Evolutionary conservation across 257 asterid species (phyloP).

Genomic region (Penstemon eatonii): DNA sequence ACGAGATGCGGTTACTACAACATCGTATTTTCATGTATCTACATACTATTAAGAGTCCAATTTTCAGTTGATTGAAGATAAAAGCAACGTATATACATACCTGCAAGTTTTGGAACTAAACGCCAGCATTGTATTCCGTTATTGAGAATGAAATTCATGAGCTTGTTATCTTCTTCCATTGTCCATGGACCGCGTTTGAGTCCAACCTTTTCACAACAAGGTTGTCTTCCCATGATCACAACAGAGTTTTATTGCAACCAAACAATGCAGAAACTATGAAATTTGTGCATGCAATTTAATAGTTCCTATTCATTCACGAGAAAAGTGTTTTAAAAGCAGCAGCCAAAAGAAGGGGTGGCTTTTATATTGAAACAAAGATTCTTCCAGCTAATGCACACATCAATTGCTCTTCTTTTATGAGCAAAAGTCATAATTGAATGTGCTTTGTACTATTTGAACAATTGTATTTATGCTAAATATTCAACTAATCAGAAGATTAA

Average conservation of each 20-base stretch:
- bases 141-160: constrained; percentile 75
- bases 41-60: no score
- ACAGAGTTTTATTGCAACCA: neutral
- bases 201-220: constrained; percentile 78
- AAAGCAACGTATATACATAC: constrained; percentile 23
- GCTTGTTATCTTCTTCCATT: constrained; percentile 77
- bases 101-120: constrained; percentile 78
- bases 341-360: constrained; percentile 20
- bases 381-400: constrained; percentile 65
- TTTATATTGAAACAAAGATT: constrained; percentile 57
- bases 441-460: neutral
- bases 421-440: constrained; percentile 43
- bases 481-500: constrained; percentile 3
- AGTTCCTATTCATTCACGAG: no score
- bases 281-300: no score
- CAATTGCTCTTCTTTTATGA: constrained; percentile 24
- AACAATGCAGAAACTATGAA: neutral
- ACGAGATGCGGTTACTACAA: neutral
- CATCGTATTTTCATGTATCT: no score
- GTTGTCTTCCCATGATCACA: constrained; percentile 73
- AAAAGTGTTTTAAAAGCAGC: neutral
- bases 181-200: constrained; percentile 89
- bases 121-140: constrained; percentile 90
- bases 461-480: no score
- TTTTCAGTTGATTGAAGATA: no score